Percentiles rank a stretch among this genome's conserved stretches.
phyloP scores from a whole-genome alignment of 2,329 filamentous ascomycete genomes.

The Beauveria caledonica region DNA sequence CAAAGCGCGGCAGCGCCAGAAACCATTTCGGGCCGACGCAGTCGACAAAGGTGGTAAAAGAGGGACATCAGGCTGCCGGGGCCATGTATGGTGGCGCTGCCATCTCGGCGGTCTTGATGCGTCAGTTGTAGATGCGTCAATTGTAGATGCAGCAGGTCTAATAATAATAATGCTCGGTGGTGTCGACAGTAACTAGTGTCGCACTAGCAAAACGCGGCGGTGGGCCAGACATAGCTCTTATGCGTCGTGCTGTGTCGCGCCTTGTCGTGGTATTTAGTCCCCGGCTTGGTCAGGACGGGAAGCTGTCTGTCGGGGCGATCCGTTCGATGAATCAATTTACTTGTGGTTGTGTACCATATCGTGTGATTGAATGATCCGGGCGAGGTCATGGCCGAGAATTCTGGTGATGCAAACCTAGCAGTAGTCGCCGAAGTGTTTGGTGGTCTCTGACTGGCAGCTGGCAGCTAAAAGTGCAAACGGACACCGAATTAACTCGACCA shows the following conservation, averaged over 20 bases:
- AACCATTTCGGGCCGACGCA: background rate
- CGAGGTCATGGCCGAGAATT: background rate
- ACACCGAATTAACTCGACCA: background rate
- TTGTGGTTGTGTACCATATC: background rate
- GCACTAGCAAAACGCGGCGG: background rate
- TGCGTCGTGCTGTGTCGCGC: background rate
- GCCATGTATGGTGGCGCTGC: background rate
- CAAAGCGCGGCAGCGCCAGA: background rate
- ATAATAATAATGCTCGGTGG: no score
- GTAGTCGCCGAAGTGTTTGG: background rate
- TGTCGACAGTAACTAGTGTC: background rate
- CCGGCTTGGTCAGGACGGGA: background rate
- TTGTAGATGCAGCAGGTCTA: background rate
- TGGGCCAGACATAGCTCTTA: background rate
- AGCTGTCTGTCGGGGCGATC: background rate
- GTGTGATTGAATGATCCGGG: background rate
- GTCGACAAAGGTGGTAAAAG: background rate
- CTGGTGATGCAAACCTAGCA: background rate
- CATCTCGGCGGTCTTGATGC: constrained; percentile 2
- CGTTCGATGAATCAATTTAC: background rate
- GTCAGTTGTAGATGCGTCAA: background rate
- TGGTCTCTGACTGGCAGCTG: background rate
- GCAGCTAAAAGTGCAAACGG: background rate
- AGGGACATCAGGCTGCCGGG: background rate
- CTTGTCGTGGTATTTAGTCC: background rate